phyloP scores from a whole-genome alignment of 169 alveolate species.

The Babesia ovata region DNA sequence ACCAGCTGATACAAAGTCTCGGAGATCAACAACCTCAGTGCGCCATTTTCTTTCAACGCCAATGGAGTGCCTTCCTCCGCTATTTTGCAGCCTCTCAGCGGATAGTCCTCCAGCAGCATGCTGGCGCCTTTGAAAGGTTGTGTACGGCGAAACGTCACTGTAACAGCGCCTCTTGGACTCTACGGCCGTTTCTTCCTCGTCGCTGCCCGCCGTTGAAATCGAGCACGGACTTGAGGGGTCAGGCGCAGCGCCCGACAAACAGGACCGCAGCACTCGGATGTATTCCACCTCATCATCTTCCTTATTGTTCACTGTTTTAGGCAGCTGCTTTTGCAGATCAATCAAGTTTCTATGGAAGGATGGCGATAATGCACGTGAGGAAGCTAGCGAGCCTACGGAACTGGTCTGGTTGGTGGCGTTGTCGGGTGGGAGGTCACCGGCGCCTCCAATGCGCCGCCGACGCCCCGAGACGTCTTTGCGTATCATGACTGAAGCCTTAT shows the following conservation, averaged over 20 bases:
- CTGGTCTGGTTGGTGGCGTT: conserved; percentile 14
- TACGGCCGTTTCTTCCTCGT: conserved; percentile 1
- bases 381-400: conserved; percentile 26
- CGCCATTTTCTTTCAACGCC: not conserved
- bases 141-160: not conserved
- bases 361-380: conserved; percentile 19
- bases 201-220: conserved; percentile 26
- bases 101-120: not conserved
- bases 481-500: not conserved
- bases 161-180: not conserved
- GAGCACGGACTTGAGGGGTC: conserved; percentile 28
- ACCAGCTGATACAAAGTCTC: no score
- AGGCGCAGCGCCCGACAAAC: conserved; percentile 22
- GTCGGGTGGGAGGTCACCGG: not conserved
- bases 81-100: not conserved
- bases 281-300: conserved; percentile 15
- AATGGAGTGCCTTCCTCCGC: not conserved
- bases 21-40: not conserved
- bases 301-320: not conserved
- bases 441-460: not conserved
- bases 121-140: not conserved
- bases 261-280: conserved; percentile 26
- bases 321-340: conserved; percentile 22
- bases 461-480: not conserved
- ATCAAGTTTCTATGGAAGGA: conserved; percentile 10